A percentile compares a stretch with the other conserved stretches of the same genome.
These are phyloP conservation scores for Cyamopsis tetragonoloba DNA, from an alignment of 306 rosid species.

Conservation along the genomic window DNA sequence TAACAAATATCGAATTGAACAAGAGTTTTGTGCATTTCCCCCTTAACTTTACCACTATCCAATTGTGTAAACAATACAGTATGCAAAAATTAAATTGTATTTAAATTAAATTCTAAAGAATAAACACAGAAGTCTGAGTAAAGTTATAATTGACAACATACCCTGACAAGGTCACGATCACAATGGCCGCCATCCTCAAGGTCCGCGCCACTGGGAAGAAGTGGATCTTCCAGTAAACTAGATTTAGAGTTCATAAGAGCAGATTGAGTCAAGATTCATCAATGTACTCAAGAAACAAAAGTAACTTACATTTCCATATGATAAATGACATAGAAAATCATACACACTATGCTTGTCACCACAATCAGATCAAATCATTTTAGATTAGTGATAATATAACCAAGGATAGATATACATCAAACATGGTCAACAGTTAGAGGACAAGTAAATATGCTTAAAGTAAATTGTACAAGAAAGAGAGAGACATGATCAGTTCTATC, in stretches of 20 bases:
- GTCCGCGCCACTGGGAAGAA: constrained; percentile 56
- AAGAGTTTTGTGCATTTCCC: neutral
- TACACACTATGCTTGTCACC: neutral
- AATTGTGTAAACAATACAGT: neutral
- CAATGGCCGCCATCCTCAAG: constrained; percentile 58
- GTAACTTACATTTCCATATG: neutral
- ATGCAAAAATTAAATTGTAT: neutral
- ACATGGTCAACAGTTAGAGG: neutral
- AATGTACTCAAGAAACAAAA: constrained; percentile 19
- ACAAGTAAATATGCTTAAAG: constrained; percentile 10
- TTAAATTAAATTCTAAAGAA: constrained; percentile 2
- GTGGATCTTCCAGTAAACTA: constrained; percentile 74
- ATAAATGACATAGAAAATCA: neutral
- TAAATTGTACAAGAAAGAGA: neutral
- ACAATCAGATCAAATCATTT: constrained; percentile 12
- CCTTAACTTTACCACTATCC: constrained; percentile 1
- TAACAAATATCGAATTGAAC: too few relatives aligned
- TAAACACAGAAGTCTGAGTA: constrained; percentile 10
- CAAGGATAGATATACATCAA: neutral
- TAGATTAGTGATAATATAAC: constrained; percentile 5
- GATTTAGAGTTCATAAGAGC: constrained; percentile 33
- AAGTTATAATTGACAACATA: neutral
- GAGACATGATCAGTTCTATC: neutral
- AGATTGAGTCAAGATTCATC: constrained; percentile 16
- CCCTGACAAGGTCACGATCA: constrained; percentile 63